Percentiles rank a stretch among this genome's conserved stretches.
Conservation (phyloP, 1,284 basidiomycete genomes). For the Cutaneotrichosporon curvatum region DNA sequence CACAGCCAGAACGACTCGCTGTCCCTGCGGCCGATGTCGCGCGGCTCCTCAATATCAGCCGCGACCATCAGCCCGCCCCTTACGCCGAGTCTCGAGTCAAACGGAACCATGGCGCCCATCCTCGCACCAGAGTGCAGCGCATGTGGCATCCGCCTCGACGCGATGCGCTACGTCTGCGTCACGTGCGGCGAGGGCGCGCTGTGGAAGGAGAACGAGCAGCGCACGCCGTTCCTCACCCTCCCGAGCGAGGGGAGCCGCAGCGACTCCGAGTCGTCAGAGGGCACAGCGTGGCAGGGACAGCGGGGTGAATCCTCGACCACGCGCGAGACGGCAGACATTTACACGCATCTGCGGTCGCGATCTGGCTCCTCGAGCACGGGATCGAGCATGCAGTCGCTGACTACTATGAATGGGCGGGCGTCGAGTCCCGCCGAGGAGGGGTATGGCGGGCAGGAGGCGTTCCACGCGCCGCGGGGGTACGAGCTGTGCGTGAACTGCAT, state of each 20-base stretch:
- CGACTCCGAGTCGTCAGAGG: constrained; percentile 15
- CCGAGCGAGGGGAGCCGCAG: neutral
- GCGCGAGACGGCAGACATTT: too few relatives aligned
- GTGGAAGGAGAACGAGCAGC: constrained; percentile 35
- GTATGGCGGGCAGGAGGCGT: neutral
- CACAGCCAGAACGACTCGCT: neutral
- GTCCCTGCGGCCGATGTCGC: constrained; percentile 1
- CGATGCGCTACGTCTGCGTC: constrained; percentile 76
- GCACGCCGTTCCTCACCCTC: constrained; percentile 18
- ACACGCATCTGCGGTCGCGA: too few relatives aligned
- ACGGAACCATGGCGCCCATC: constrained; percentile 49
- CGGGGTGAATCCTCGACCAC: too few relatives aligned
- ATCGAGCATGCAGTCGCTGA: too few relatives aligned
- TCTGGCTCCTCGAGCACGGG: too few relatives aligned
- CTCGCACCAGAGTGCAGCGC: constrained; percentile 71
- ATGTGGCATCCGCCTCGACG: constrained; percentile 64
- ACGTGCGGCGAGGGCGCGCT: constrained; percentile 64
- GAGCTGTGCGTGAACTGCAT: constrained; percentile 76
- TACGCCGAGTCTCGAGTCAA: constrained; percentile 21
- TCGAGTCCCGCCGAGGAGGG: too few relatives aligned
- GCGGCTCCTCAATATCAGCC: neutral
- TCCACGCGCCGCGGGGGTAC: constrained; percentile 54
- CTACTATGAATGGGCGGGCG: too few relatives aligned
- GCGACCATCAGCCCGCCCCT: neutral
- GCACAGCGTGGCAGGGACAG: constrained; percentile 15